Evolutionary conservation across 2,329 filamentous ascomycete genomes (phyloP).

Genomic region (Botrytis paeoniae): DNA sequence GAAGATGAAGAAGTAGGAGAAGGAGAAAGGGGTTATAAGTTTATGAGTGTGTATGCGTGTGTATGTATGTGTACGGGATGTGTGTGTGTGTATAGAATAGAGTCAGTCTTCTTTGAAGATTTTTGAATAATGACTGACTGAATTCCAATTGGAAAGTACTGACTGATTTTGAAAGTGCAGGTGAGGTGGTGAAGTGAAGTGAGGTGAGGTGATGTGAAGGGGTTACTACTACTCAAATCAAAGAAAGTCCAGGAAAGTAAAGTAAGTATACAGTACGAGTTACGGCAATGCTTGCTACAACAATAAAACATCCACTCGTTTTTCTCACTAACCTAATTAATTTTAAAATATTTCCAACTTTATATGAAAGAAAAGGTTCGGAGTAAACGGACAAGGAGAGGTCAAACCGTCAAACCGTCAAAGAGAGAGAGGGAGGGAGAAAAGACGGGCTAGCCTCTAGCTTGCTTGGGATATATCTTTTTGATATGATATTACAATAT

Average conservation of each 20-base stretch:
- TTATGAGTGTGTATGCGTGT: background rate
- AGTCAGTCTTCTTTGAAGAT: background rate
- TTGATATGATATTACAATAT: background rate
- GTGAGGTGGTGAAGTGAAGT: background rate
- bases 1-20: background rate
- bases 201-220: background rate
- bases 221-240: background rate
- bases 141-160: background rate
- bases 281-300: constrained; percentile 1
- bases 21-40: background rate
- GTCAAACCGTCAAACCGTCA: background rate
- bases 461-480: background rate
- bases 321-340: constrained; percentile 2
- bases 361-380: background rate
- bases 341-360: background rate
- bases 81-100: background rate
- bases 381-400: constrained; percentile 4
- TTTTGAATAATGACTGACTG: background rate
- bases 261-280: background rate
- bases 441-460: background rate
- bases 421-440: background rate
- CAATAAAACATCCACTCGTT: background rate
- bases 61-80: background rate
- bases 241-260: background rate
- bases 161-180: background rate